These are phyloP conservation scores for Plasmopara halstedii DNA, from an alignment of 352 stramenopile genomes.

Conservation along the genomic window DNA sequence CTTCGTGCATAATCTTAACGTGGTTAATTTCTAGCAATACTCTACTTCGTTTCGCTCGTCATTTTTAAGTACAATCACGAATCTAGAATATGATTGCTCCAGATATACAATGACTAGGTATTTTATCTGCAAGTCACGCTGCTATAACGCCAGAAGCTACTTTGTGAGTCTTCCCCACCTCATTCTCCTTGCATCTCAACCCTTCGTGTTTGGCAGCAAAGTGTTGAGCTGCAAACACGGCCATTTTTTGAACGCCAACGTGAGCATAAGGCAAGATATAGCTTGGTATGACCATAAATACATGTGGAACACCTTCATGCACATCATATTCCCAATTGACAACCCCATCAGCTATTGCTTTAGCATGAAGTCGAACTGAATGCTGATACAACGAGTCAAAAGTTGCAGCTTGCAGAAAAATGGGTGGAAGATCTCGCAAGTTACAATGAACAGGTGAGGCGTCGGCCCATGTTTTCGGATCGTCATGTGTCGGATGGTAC, in stretches of 20 bases:
- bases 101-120: too few species aligned
- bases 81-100: too few species aligned
- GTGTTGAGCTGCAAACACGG: constrained; percentile 20
- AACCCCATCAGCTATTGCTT: constrained; percentile 20
- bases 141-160: background rate
- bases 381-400: constrained; percentile 28
- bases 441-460: constrained; percentile 29
- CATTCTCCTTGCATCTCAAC: background rate
- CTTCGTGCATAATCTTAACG: too few species aligned
- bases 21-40: too few species aligned
- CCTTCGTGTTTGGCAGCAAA: constrained; percentile 7
- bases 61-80: too few species aligned
- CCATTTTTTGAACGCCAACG: constrained; percentile 18
- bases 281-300: constrained; percentile 27
- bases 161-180: background rate
- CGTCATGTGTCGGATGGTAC: constrained; percentile 16
- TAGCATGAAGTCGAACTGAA: constrained; percentile 16
- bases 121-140: background rate
- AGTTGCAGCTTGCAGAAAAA: constrained; percentile 26
- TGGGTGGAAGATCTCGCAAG: constrained; percentile 21
- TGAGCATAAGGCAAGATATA: constrained; percentile 24
- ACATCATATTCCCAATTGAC: constrained; percentile 30
- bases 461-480: constrained; percentile 23
- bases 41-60: too few species aligned
- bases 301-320: constrained; percentile 31